A percentile compares a stretch with the other conserved stretches of the same genome.
phyloP scores from a whole-genome alignment of 192 early-diverging fungal genomes.

The Backusella circina region DNA sequence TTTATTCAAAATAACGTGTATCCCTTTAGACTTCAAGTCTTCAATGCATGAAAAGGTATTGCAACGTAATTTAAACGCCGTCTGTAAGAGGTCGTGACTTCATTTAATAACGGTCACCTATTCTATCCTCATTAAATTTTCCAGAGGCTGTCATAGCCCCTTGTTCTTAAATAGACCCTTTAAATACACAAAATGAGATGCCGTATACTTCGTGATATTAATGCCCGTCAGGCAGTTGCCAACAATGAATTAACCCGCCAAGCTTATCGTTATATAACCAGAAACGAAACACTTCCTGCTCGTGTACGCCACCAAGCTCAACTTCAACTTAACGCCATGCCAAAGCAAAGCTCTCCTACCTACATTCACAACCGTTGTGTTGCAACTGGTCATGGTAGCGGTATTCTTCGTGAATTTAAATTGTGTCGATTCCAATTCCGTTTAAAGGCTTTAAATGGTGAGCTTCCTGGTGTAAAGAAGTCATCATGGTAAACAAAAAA shows the following conservation, averaged over 20 bases:
- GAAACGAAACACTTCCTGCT: constrained; percentile 70
- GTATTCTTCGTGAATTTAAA: constrained; percentile 71
- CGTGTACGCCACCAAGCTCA: constrained; percentile 77
- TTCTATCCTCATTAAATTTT: neutral
- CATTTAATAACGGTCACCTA: neutral
- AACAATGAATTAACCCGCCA: constrained; percentile 68
- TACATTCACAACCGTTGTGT: constrained; percentile 72
- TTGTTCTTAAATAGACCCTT: constrained; percentile 4
- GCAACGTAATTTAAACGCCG: no score
- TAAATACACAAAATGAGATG: constrained; percentile 31
- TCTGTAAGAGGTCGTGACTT: no score
- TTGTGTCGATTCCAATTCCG: constrained; percentile 81
- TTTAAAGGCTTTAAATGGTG: constrained; percentile 72
- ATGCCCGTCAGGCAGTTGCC: constrained; percentile 62
- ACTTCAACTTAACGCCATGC: constrained; percentile 63
- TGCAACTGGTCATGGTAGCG: constrained; percentile 71
- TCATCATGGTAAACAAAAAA: constrained; percentile 63
- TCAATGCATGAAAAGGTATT: no score
- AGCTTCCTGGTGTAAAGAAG: constrained; percentile 79
- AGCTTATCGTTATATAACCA: constrained; percentile 71
- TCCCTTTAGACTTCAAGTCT: no score
- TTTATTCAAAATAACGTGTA: no score
- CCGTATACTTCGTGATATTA: constrained; percentile 66
- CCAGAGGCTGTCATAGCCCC: neutral
- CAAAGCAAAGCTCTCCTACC: constrained; percentile 58